Base-by-base conservation (phyloP, 163 green algal species). In the Picocystis sp. region DNA sequence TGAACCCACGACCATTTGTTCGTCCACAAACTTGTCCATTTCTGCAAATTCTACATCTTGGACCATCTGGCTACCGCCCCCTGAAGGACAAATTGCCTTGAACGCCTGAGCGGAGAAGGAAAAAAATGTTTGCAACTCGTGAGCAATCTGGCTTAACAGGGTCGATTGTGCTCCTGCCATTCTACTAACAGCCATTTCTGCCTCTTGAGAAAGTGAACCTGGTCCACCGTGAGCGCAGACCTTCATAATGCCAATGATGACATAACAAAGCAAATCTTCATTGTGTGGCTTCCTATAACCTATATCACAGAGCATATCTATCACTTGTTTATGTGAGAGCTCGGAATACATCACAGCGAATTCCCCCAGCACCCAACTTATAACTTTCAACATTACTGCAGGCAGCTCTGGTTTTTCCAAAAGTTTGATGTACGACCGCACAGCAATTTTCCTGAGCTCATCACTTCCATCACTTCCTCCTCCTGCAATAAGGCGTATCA, bases 401-500 rank as follows among this genome's bases (percentile, higher is more conserved):
- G 47, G 13, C 47, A 54, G 35, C 13, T 54, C 41, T 19, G 47
- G 19, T 14, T 54, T 54, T 24, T 23, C 3, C n/a, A 54, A 14
- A 6, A 54, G 47, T 21, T 54, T 14, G 13, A 54, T 54, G 13
- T 54, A 54, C 6, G 47, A 54, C 10, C 41, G 25, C 17, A 54
- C 47, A 45, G 47, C 47, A 23, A 35, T 45, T 35, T 23, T 54
- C 13, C 47, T 34, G 3, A 54, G 47, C 47, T 54, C 47, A 6
- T 24, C 47, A 33, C 6, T 29, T 33, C 47, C 41, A 23, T 54
- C 47, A 33, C 47, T 14, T 9, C 25, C 41, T 9, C 47, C 47
- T 14, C 34, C 47, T 23, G 47, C 47, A 14, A 54, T 54, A 15
- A 54, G 47, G 25, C 34, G 47, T 35, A 54, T 54, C 47, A 54